Percentiles rank a stretch among this genome's conserved stretches.
phyloP scores from a whole-genome alignment of 2,329 filamentous ascomycete species.

The Aspergillus quadrilineatus region DNA sequence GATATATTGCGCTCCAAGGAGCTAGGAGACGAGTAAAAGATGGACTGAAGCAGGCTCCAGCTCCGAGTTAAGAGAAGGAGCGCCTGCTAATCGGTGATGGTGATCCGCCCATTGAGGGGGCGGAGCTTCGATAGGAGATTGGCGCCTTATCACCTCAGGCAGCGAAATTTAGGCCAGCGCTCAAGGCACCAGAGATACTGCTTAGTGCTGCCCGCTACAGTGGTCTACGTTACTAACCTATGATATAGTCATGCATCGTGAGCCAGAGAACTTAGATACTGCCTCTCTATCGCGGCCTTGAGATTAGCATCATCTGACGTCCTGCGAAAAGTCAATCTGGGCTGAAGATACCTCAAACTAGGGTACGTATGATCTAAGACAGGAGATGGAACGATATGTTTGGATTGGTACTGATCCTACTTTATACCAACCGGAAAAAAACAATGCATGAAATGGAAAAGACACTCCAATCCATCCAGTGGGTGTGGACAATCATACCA shows the following conservation, averaged over 20 bases:
- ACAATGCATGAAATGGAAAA: constrained; percentile 1
- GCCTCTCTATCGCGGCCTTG: too few species aligned
- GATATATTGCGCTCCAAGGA: neutral
- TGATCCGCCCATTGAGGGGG: constrained; percentile 10
- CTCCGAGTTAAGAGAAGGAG: constrained; percentile 5
- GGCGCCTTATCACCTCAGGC: constrained; percentile 16
- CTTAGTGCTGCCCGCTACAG: too few species aligned
- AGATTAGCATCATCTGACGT: too few species aligned
- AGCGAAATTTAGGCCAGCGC: neutral
- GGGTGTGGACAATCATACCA: constrained; percentile 9
- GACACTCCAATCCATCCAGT: constrained; percentile 15
- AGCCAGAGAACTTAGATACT: too few species aligned
- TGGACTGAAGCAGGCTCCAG: constrained; percentile 2
- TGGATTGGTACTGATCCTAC: neutral
- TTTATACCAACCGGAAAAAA: neutral
- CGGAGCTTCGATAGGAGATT: constrained; percentile 12
- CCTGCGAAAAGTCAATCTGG: too few species aligned
- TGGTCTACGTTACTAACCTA: too few species aligned
- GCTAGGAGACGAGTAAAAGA: neutral
- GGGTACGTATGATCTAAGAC: too few species aligned
- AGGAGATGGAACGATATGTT: neutral
- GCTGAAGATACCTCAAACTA: too few species aligned
- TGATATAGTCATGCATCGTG: too few species aligned
- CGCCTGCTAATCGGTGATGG: constrained; percentile 1
- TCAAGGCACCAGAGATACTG: too few species aligned